These are phyloP conservation scores for Kluyveromyces lactis DNA, from an alignment of 805 yeast genomes.

Conservation along the genomic window DNA sequence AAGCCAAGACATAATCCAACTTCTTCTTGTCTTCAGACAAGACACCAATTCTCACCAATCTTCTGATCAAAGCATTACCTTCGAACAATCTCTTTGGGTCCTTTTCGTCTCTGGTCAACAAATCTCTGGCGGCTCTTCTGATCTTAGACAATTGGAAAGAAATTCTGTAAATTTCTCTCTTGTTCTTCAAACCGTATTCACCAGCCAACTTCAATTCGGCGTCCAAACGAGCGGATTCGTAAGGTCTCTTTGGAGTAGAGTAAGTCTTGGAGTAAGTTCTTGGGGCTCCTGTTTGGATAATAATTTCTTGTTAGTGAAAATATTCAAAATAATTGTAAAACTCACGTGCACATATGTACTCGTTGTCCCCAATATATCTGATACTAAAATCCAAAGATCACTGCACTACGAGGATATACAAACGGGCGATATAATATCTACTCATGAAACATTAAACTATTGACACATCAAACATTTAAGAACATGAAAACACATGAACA, in stretches of 20 bases:
- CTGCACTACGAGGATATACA: constrained; percentile 6
- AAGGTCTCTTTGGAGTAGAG: constrained; percentile 99
- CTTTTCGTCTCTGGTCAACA: constrained; percentile 99
- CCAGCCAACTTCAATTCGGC: constrained; percentile 99
- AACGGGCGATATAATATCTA: constrained; percentile 4
- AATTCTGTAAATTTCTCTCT: constrained; percentile 99
- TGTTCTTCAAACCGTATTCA: constrained; percentile 99
- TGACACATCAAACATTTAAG: not conserved
- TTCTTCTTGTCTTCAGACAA: constrained; percentile 98
- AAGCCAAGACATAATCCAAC: constrained; percentile 99
- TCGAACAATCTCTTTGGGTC: constrained; percentile 99
- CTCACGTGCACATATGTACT: no score
- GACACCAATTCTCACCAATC: constrained; percentile 98
- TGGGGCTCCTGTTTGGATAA: constrained; percentile 71
- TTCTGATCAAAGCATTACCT: constrained; percentile 99
- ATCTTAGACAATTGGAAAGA: constrained; percentile 98
- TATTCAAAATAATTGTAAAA: no score
- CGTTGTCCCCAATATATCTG: no score
- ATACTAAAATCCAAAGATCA: no score
- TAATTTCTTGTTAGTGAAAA: constrained; percentile 6
- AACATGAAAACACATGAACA: not conserved
- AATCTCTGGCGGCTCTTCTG: constrained; percentile 99
- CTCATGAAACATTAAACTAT: constrained; percentile 8
- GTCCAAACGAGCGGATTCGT: constrained; percentile 98
- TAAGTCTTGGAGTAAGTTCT: constrained; percentile 99